Conservation (phyloP, 768 basidiomycete species). For the Mycena rebaudengoi region DNA sequence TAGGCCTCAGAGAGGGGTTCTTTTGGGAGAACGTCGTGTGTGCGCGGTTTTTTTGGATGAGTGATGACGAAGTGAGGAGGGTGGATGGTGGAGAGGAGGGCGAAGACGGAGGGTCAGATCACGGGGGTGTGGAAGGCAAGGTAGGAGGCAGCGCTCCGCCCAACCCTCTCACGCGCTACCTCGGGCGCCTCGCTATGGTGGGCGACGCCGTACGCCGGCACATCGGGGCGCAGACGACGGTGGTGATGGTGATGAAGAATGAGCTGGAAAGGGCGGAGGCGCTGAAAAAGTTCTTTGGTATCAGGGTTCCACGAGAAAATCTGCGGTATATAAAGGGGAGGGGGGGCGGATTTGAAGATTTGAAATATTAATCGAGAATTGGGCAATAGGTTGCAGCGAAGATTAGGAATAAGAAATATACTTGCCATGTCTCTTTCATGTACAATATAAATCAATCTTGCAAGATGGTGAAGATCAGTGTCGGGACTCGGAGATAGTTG, state of each 20-base stretch:
- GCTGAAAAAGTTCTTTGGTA: constrained; percentile 18
- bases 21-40: constrained; percentile 27
- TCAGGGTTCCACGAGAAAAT: constrained; percentile 6
- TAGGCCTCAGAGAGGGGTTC: constrained; percentile 3
- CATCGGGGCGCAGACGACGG: constrained; percentile 12
- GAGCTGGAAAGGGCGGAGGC: constrained; percentile 21
- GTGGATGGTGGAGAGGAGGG: no score
- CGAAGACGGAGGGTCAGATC: neutral
- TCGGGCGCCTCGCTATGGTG: constrained; percentile 21
- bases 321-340: constrained; percentile 16
- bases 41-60: constrained; percentile 23
- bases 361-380: no score
- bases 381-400: no score
- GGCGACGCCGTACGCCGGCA: constrained; percentile 18
- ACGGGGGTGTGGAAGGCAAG: no score
- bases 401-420: no score
- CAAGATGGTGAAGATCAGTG: no score
- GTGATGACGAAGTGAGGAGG: constrained; percentile 17
- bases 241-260: constrained; percentile 13
- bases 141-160: neutral
- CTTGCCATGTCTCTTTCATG: no score
- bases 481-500: no score
- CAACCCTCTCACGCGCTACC: constrained; percentile 14
- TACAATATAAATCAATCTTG: no score
- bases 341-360: constrained; percentile 20